These are phyloP conservation scores for Fusarium torreyae DNA, from an alignment of 2,329 filamentous ascomycete genomes.

Conservation along the genomic window DNA sequence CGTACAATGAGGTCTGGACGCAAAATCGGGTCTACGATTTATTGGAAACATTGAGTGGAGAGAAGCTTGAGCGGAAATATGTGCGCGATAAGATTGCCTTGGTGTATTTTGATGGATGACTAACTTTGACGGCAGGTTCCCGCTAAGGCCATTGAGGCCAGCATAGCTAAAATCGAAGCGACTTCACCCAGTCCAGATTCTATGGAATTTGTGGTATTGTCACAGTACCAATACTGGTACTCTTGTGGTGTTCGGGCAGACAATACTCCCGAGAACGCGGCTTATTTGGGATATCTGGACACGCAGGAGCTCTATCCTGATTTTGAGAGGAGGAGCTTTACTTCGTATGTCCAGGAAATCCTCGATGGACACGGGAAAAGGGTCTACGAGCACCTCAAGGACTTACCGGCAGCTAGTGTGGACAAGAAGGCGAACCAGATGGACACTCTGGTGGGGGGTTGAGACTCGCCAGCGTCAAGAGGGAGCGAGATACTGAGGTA, in stretches of 20 bases:
- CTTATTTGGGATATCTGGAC: slow-evolving; percentile 7
- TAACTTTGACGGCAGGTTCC: not conserved
- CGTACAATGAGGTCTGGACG: slow-evolving; percentile 61
- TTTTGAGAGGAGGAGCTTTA: not conserved
- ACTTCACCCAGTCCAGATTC: too few species aligned
- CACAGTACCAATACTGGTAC: too few species aligned
- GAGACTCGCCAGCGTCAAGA: too few species aligned
- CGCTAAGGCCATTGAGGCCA: not conserved
- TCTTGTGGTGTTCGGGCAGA: slow-evolving; percentile 1
- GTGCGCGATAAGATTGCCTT: not conserved
- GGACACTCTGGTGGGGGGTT: too few species aligned
- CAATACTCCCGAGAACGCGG: slow-evolving; percentile 8
- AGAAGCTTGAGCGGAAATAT: slow-evolving; percentile 55
- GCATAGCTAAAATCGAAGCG: not conserved
- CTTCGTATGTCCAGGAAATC: slow-evolving; percentile 4
- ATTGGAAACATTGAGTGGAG: slow-evolving; percentile 64
- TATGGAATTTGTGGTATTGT: too few species aligned
- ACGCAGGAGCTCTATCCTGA: slow-evolving; percentile 22
- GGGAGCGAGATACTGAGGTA: too few species aligned
- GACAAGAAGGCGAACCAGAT: not conserved
- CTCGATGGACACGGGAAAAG: not conserved
- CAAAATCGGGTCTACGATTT: slow-evolving; percentile 62
- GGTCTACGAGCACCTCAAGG: not conserved
- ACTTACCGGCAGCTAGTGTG: not conserved
- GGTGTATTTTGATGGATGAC: not conserved